Evolutionary conservation across 1,139 yeast genomes (phyloP).

Genomic region (Debaryomyces coudertii): DNA sequence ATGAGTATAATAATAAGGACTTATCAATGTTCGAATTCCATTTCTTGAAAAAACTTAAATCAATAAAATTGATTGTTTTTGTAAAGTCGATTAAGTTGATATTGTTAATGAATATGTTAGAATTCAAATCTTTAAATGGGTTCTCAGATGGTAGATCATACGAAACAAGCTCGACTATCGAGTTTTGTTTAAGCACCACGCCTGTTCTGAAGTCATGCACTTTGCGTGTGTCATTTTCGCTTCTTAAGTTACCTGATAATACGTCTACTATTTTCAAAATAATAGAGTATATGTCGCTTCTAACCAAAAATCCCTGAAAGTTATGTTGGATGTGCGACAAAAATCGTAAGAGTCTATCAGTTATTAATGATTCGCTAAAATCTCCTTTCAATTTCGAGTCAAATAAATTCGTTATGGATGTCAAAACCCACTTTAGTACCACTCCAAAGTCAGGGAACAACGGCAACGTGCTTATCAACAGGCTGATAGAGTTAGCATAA

Average conservation of each 20-base stretch:
- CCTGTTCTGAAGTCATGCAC: constrained; percentile 30
- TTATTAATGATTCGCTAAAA: constrained; percentile 28
- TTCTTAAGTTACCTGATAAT: constrained; percentile 20
- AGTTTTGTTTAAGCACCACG: constrained; percentile 41
- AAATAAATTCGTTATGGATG: constrained; percentile 27
- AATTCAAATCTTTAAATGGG: constrained; percentile 38
- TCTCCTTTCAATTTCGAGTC: constrained; percentile 28
- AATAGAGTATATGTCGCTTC: constrained; percentile 44
- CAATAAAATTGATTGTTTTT: constrained; percentile 57
- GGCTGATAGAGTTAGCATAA: constrained; percentile 32
- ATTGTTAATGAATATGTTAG: constrained; percentile 42
- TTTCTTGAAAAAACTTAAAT: constrained; percentile 53
- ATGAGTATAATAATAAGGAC: constrained; percentile 39
- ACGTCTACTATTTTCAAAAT: constrained; percentile 39
- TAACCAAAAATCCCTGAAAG: constrained; percentile 44
- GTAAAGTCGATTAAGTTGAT: constrained; percentile 55
- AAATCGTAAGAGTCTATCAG: constrained; percentile 44
- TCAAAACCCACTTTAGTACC: constrained; percentile 45
- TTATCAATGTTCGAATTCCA: constrained; percentile 77
- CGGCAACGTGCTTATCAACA: constrained; percentile 63
- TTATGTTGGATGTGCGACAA: constrained; percentile 36
- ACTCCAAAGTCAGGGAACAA: constrained; percentile 61
- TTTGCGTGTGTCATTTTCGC: constrained; percentile 13
- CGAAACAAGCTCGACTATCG: constrained; percentile 35
- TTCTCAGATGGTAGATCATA: constrained; percentile 21